Conservation (phyloP, 1,284 basidiomycete species). For the Wolfiporia cocos region DNA sequence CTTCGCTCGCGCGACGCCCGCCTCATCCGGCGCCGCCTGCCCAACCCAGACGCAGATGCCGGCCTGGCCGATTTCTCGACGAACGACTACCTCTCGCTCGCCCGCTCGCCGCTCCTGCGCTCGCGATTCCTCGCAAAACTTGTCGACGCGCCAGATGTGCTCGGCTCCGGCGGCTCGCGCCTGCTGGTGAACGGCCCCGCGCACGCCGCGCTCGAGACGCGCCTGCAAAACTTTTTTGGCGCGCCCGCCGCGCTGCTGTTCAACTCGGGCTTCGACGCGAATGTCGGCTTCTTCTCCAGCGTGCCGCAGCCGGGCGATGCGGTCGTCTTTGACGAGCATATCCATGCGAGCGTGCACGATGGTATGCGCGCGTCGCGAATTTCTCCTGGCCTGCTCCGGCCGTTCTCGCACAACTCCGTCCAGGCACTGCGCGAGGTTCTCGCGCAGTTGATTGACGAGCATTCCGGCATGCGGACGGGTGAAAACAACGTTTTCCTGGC, state of each 20-base stretch:
- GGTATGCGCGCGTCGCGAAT: constrained; percentile 75
- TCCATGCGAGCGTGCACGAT: constrained; percentile 92
- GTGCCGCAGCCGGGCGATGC: constrained; percentile 79
- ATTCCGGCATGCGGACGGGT: constrained; percentile 28
- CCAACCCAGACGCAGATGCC: constrained; percentile 37
- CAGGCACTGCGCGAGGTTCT: constrained; percentile 40
- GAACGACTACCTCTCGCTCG: constrained; percentile 92
- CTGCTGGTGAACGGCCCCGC: constrained; percentile 77
- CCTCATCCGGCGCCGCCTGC: constrained; percentile 55
- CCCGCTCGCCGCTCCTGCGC: constrained; percentile 54
- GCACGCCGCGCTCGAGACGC: constrained; percentile 65
- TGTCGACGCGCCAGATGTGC: constrained; percentile 44
- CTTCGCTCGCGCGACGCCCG: constrained; percentile 58
- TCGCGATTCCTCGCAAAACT: constrained; percentile 53
- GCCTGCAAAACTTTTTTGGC: constrained; percentile 61
- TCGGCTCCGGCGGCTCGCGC: constrained; percentile 90
- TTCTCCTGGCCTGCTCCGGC: constrained; percentile 26
- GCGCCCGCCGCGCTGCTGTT: constrained; percentile 76
- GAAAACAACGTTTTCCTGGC: constrained; percentile 65
- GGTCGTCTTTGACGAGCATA: constrained; percentile 81
- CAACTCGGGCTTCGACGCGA: constrained; percentile 95
- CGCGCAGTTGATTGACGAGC: constrained; percentile 29
- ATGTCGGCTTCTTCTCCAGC: constrained; percentile 82
- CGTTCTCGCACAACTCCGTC: constrained; percentile 78
- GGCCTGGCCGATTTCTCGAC: constrained; percentile 73